These are phyloP conservation scores for Plenodomus biglobosus DNA, from an alignment of 2,329 filamentous ascomycete species.

Conservation along the genomic window DNA sequence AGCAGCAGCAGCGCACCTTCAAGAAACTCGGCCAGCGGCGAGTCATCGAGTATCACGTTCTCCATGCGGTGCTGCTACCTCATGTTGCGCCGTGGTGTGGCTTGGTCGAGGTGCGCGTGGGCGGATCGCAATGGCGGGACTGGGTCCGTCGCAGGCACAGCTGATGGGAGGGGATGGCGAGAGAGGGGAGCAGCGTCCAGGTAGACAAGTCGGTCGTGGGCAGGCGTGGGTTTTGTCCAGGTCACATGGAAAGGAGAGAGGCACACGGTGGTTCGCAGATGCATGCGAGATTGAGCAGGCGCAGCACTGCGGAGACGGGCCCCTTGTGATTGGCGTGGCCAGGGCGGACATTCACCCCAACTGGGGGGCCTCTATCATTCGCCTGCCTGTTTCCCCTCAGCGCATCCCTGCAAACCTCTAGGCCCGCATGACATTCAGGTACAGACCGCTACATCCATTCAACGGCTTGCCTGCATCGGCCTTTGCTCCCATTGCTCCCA, in stretches of 20 bases:
- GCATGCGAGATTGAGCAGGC: background rate
- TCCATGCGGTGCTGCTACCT: slow-evolving; percentile 63
- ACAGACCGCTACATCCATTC: background rate
- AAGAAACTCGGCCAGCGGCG: slow-evolving; percentile 85
- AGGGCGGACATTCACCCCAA: slow-evolving; percentile 3
- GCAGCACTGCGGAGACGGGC: slow-evolving; percentile 17
- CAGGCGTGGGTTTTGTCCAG: background rate
- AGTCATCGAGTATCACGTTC: slow-evolving; percentile 81
- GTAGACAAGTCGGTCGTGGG: no score
- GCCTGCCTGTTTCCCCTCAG: background rate
- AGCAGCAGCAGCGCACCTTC: slow-evolving; percentile 62
- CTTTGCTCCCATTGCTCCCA: background rate
- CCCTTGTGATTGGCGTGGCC: slow-evolving; percentile 21
- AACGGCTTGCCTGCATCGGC: background rate
- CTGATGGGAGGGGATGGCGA: slow-evolving; percentile 6
- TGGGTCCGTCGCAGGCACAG: slow-evolving; percentile 1
- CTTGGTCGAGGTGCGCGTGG: slow-evolving; percentile 17
- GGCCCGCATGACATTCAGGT: slow-evolving; percentile 5
- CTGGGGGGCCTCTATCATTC: slow-evolving; percentile 1
- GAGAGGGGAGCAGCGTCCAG: background rate
- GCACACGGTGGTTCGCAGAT: slow-evolving; percentile 17
- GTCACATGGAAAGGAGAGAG: slow-evolving; percentile 8
- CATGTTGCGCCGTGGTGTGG: slow-evolving; percentile 32
- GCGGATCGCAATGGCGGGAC: slow-evolving; percentile 10
- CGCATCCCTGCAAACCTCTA: slow-evolving; percentile 4